Base-by-base conservation (phyloP, 352 stramenopile species). In the Phytopythium cucurbitacearum region DNA sequence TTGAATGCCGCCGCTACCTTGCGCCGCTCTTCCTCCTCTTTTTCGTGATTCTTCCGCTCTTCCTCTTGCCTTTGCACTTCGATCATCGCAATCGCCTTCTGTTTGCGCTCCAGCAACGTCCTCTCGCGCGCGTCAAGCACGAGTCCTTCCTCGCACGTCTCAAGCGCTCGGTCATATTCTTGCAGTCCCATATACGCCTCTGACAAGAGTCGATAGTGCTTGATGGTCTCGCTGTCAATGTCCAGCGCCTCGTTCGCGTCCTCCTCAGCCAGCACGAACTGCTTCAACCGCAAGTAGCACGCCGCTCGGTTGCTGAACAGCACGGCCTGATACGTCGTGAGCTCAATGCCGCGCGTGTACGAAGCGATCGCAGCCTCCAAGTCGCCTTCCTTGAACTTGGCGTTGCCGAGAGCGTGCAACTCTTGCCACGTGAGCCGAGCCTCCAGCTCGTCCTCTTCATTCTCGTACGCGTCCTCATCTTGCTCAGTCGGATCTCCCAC, bases 211-310 rank as follows among this genome's bases (percentile, higher is more conserved):
- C 64, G 57, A 40, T 76, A 80, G 39, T 71, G 63, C 62, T 73
- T 73, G 49, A 74, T 16, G 13, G 60, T 67, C 7, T 64, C 46
- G 4, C 58, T 53, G 12, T 75, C 60, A 1, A 60, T 42, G 13
- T 66, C 60, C 45, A 80, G 15, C 3, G 67, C 70, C 21, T 80
- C 62, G 37, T 67, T 48, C 0, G 71, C 71, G 46, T 77, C 71
- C 49, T 73, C 61, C 0, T 62, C 52, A 1, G 67, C 67, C 7
- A 53, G 48, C 5, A 64, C 59, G 42, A 62, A 77, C 41, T 70
- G 38, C 42, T 67, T 60, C 28, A 71, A 28, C 12, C 40, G 33
- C 1, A 80, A 44, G 37, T 65, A 68, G 41, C 64, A 73, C 51
- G 56, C 64, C 36, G 67, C 64, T 38, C 71, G 48, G 49, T 77